Base-by-base conservation (phyloP, 1,139 yeast species). In the Candida sanyaensis region DNA sequence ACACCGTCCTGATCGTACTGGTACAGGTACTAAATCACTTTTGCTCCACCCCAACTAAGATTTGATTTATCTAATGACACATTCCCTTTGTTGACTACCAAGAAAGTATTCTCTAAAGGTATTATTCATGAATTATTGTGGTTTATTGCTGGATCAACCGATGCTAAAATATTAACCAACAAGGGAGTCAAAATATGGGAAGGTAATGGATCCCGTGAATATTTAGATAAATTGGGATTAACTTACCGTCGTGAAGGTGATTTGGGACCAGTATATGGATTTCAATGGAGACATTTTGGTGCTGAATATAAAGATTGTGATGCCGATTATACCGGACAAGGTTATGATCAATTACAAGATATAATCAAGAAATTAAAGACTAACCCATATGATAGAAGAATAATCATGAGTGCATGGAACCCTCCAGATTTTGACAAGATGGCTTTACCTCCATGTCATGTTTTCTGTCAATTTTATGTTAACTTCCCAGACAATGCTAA, bases 401-500 rank as follows among this genome's bases (percentile, higher is more conserved):
- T 93, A 58, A 91, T 93, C 51, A 71, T 93, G 81, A 86, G 96
- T 42, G 99, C 99, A 0, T 93, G 99, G 99, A 93, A 93, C 62
- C 99, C 99, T 2, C 90, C 96, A 1, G 99, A 92, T 60, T 88
- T 93, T 64, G 77, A 82, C 45, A 76, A 84, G 54, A 93, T 93
- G 99, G 99, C 99, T 0, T 77, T 93, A 47, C 99, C 99, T 13
- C 99, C 99, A 30, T 93, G 99, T 62, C 99, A 93, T 65, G 96
- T 95, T 32, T 88, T 93, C 63, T 86, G 96, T 49, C 99, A 93
- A 65, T 93, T 93, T 65, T 93, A 88, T 63, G 99, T 93, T 36
- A 87, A 80, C 57, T 86, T 86, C 69, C 95, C 95, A 2, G 57
- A 58, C 43, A 29, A 55, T 1, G 45, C 55, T 5, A 81, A 70